These are phyloP conservation scores for Geotrichum aggregatum DNA, from an alignment of 1,139 yeast genomes.

Conservation along the genomic window DNA sequence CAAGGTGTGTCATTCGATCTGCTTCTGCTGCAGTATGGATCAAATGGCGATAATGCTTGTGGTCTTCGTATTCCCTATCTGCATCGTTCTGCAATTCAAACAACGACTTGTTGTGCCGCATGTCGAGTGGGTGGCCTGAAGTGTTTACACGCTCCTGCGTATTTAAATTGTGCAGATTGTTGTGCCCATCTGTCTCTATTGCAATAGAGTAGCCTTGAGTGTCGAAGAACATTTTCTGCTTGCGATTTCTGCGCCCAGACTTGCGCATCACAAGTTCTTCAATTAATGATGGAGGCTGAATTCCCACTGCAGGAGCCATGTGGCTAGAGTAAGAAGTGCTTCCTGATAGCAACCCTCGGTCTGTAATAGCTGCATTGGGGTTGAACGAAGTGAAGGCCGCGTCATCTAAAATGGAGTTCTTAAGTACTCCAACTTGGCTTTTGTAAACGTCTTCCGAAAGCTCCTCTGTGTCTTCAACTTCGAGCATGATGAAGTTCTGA, in stretches of 20 bases:
- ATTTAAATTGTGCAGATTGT: conserved; percentile 20
- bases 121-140: conserved; percentile 35
- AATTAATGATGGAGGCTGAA: conserved; percentile 35
- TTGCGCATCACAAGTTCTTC: conserved; percentile 41
- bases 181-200: conserved; percentile 18
- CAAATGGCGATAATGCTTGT: conserved; percentile 28
- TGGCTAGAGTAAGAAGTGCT: conserved; percentile 21
- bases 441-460: neutral
- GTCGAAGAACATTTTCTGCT: conserved; percentile 30
- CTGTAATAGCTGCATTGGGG: conserved; percentile 30
- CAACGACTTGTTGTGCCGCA: conserved; percentile 32
- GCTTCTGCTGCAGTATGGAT: conserved; percentile 22
- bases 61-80: conserved; percentile 33
- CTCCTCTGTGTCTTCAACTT: conserved; percentile 3
- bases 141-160: conserved; percentile 17
- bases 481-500: conserved; percentile 16
- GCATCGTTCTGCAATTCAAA: conserved; percentile 38
- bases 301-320: conserved; percentile 24
- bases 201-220: conserved; percentile 24
- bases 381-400: conserved; percentile 35
- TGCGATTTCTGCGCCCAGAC: conserved; percentile 34
- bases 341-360: conserved; percentile 21
- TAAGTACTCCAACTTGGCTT: neutral
- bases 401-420: conserved; percentile 27
- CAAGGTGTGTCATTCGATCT: conserved; percentile 18